Evolutionary conservation across 106 monocot genomes (phyloP).

Genomic region (Agapanthus africanus): DNA sequence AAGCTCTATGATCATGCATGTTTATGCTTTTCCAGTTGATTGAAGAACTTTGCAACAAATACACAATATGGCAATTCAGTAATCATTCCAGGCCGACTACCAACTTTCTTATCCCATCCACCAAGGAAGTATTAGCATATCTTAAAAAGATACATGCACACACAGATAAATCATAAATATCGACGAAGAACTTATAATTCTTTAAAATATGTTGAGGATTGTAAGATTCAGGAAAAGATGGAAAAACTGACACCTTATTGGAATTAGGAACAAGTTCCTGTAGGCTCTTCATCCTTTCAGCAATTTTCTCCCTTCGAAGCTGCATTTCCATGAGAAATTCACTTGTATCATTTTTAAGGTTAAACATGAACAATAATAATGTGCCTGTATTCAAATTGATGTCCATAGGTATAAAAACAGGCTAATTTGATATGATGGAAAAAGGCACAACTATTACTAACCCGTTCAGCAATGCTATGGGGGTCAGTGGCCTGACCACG

Average conservation of each 20-base stretch:
- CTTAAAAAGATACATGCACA: not conserved
- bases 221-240: too few species aligned
- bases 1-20: not conserved
- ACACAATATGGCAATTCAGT: not conserved
- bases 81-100: not conserved
- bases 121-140: not conserved
- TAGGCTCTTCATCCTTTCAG: conserved; percentile 87
- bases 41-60: not conserved
- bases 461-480: conserved; percentile 92
- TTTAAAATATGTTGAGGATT: too few species aligned
- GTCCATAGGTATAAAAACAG: not conserved
- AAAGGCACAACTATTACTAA: too few species aligned
- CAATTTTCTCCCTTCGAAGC: conserved; percentile 88
- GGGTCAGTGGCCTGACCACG: conserved; percentile 88
- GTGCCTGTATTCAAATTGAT: not conserved
- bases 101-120: too few species aligned
- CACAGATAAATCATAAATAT: not conserved
- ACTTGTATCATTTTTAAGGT: not conserved
- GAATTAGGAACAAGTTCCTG: conserved; percentile 90
- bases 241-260: conserved; percentile 64
- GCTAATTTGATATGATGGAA: too few species aligned
- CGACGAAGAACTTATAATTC: too few species aligned
- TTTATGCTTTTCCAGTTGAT: not conserved
- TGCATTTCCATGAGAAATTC: conserved; percentile 41
- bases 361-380: not conserved